A percentile compares a stretch with the other conserved stretches of the same genome.
Conservation (phyloP, 1,284 basidiomycete species). For the Cryptococcus neoformans region DNA sequence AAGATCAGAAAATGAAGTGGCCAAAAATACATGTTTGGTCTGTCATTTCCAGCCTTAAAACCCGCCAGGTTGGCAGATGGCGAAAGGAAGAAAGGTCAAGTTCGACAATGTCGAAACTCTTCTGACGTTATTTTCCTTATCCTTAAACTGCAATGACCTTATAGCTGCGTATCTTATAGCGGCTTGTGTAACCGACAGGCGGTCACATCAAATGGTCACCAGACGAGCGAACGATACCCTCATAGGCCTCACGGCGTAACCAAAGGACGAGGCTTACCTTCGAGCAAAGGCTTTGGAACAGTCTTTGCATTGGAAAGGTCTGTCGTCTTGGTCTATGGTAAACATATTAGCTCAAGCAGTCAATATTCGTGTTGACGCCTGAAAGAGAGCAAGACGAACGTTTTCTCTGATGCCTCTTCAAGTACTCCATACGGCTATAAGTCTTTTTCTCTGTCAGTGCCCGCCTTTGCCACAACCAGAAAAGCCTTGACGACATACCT, state of each 20-base stretch:
- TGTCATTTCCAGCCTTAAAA: no score
- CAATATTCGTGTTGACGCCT: not conserved
- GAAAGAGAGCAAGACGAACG: conserved; percentile 29
- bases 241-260: not conserved
- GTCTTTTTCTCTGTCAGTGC: conserved; percentile 15
- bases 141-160: no score
- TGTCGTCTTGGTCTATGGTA: conserved; percentile 45
- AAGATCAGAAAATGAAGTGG: no score
- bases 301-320: conserved; percentile 49
- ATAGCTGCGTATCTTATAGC: no score
- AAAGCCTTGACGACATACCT: conserved; percentile 20
- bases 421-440: conserved; percentile 50
- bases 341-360: not conserved
- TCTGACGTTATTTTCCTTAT: no score
- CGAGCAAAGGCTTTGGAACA: conserved; percentile 50
- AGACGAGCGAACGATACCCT: not conserved
- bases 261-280: conserved; percentile 31
- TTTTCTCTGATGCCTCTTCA: conserved; percentile 50
- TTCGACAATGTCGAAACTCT: no score
- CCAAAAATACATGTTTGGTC: no score
- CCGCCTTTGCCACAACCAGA: conserved; percentile 2
- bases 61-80: no score
- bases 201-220: no score
- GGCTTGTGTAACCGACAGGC: no score
- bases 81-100: no score